Evolutionary conservation across 139 green algal genomes (phyloP).

Genomic region (Monoraphidium neglectum): DNA sequence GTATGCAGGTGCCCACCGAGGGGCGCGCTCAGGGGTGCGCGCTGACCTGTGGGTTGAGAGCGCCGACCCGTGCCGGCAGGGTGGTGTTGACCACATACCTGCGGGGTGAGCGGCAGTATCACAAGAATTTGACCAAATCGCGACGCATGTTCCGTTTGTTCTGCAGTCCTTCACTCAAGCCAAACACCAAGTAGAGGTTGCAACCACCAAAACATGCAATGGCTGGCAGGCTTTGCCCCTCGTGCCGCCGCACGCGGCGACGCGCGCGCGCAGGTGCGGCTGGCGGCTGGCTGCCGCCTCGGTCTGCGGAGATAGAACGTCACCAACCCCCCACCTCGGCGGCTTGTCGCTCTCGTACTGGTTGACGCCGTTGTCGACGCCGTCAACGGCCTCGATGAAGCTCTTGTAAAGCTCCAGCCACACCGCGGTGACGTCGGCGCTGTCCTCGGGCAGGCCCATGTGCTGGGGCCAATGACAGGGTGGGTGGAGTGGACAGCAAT

Average conservation of each 20-base stretch:
- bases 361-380: constrained; percentile 94
- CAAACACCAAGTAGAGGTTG: too few species aligned
- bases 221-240: too few species aligned
- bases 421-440: constrained; percentile 76
- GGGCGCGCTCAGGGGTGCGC: too few species aligned
- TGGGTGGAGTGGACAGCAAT: neutral
- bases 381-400: constrained; percentile 96
- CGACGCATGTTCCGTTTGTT: too few species aligned
- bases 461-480: neutral
- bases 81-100: constrained; percentile 89
- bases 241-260: too few species aligned
- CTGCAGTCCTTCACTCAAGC: too few species aligned
- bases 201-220: too few species aligned
- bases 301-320: neutral
- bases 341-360: constrained; percentile 60
- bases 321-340: neutral
- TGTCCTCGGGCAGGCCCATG: constrained; percentile 49
- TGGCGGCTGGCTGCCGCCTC: neutral
- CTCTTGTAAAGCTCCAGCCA: constrained; percentile 90
- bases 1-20: too few species aligned
- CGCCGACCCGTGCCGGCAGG: constrained; percentile 77
- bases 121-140: too few species aligned
- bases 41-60: constrained; percentile 83
- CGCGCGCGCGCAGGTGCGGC: too few species aligned
- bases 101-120: too few species aligned